Evolutionary conservation across 2,329 filamentous ascomycete species (phyloP).

Genomic region (Chaetomium sp.): DNA sequence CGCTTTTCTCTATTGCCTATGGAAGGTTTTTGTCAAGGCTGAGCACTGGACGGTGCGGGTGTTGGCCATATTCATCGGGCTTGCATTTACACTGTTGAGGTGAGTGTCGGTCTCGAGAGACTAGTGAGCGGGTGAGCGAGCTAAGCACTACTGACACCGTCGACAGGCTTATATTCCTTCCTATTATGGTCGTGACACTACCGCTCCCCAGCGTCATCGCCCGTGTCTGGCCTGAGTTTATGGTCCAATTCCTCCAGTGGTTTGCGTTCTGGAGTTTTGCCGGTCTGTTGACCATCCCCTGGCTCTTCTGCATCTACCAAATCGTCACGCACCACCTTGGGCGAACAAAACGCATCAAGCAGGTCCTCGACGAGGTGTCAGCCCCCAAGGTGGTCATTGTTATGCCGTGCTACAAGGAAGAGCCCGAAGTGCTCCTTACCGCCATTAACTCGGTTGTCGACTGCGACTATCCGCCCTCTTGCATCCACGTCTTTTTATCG

Average conservation of each 20-base stretch:
- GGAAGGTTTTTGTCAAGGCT: slow-evolving; percentile 83
- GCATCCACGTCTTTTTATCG: slow-evolving; percentile 90
- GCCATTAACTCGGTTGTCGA: slow-evolving; percentile 89
- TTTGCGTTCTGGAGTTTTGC: slow-evolving; percentile 95
- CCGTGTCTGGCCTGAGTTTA: slow-evolving; percentile 59
- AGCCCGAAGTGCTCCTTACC: slow-evolving; percentile 73
- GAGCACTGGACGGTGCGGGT: slow-evolving; percentile 78
- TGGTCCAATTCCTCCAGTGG: slow-evolving; percentile 76
- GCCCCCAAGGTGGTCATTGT: slow-evolving; percentile 93
- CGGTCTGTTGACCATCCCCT: slow-evolving; percentile 75
- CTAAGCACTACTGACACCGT: neutral
- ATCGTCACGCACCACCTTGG: slow-evolving; percentile 83
- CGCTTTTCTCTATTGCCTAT: slow-evolving; percentile 87
- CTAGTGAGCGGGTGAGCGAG: no score
- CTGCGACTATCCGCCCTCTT: slow-evolving; percentile 86
- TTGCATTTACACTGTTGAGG: slow-evolving; percentile 70
- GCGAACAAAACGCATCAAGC: slow-evolving; percentile 72
- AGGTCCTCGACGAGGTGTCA: slow-evolving; percentile 73
- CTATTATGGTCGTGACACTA: slow-evolving; percentile 89
- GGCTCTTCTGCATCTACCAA: slow-evolving; percentile 89
- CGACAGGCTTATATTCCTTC: slow-evolving; percentile 67
- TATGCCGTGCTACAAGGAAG: slow-evolving; percentile 95
- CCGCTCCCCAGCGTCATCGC: slow-evolving; percentile 70
- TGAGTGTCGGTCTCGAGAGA: slow-evolving; percentile 32
- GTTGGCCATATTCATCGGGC: slow-evolving; percentile 67